Percentiles rank a stretch among this genome's conserved stretches.
These are phyloP conservation scores for Chenopodium album DNA, from an alignment of 148 eudicot species.

Conservation along the genomic window DNA sequence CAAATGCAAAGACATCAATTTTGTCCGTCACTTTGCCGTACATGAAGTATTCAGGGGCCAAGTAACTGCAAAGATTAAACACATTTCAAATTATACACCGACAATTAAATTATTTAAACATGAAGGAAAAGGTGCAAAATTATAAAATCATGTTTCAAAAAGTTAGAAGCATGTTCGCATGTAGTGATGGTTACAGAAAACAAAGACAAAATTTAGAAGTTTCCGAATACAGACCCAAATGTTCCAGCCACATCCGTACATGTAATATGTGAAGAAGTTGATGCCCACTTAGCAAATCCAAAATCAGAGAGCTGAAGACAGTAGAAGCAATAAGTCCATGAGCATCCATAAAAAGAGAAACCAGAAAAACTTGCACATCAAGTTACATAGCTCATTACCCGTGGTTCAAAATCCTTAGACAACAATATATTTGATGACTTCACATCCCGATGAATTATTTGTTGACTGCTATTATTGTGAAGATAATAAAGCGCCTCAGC, in stretches of 20 bases:
- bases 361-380: not conserved
- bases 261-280: slow-evolving; percentile 52
- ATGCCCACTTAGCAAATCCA: slow-evolving; percentile 79
- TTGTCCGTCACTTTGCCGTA: slow-evolving; percentile 78
- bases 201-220: slow-evolving; percentile 2
- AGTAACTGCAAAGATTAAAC: slow-evolving; percentile 50
- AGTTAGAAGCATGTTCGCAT: not conserved
- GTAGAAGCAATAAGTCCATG: slow-evolving; percentile 20
- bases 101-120: not conserved
- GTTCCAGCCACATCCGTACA: slow-evolving; percentile 90
- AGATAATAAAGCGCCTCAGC: slow-evolving; percentile 85
- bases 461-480: slow-evolving; percentile 48
- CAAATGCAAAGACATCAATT: slow-evolving; percentile 90
- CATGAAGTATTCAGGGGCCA: slow-evolving; percentile 99
- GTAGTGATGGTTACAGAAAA: not conserved
- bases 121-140: not conserved
- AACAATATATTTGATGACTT: slow-evolving; percentile 90
- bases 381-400: slow-evolving; percentile 41
- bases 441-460: slow-evolving; percentile 91
- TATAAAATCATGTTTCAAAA: slow-evolving; percentile 2
- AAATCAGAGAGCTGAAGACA: slow-evolving; percentile 80
- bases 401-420: slow-evolving; percentile 86
- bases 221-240: slow-evolving; percentile 85
- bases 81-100: not conserved
- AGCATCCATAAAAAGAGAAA: slow-evolving; percentile 3